Percentiles rank a stretch among this genome's conserved stretches.
Evolutionary conservation across 2,329 filamentous ascomycete genomes (phyloP).

Genomic region (Neofusicoccum kwambonambiense): DNA sequence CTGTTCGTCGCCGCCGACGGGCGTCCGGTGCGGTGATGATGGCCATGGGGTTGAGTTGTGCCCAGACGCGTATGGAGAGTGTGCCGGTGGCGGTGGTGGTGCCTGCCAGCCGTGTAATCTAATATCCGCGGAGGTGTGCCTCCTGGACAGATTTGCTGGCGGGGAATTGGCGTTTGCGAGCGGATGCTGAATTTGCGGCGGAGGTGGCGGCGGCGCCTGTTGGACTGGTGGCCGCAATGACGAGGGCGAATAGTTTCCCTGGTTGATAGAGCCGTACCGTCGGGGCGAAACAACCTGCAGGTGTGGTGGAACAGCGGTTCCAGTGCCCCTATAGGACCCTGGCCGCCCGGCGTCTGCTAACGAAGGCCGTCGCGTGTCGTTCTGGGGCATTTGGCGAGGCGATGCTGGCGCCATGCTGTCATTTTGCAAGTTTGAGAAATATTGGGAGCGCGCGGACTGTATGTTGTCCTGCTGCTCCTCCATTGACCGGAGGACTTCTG

Average conservation of each 20-base stretch:
- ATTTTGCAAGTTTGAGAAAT: conserved; percentile 42
- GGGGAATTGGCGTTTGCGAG: conserved; percentile 56
- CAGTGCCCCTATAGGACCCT: conserved; percentile 53
- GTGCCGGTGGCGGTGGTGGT: conserved; percentile 43
- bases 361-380: conserved; percentile 74
- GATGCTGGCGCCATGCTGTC: conserved; percentile 71
- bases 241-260: conserved; percentile 66
- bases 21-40: conserved; percentile 58
- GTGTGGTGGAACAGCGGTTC: conserved; percentile 78
- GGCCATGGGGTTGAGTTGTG: conserved; percentile 64
- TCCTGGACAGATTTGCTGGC: conserved; percentile 68
- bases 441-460: conserved; percentile 55
- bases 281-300: conserved; percentile 70
- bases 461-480: conserved; percentile 65
- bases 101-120: conserved; percentile 68
- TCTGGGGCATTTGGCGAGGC: conserved; percentile 80
- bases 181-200: conserved; percentile 62
- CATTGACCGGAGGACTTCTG: conserved; percentile 56
- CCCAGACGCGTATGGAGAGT: conserved; percentile 67
- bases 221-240: conserved; percentile 71
- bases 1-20: conserved; percentile 64
- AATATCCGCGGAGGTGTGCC: conserved; percentile 95
- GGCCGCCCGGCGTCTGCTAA: conserved; percentile 61
- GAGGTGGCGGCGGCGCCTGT: conserved; percentile 64
- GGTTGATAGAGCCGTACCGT: conserved; percentile 83